Percentiles rank a stretch among this genome's conserved stretches.
Conservation (phyloP, 1,284 basidiomycete species). For the Tilletia walkeri region DNA sequence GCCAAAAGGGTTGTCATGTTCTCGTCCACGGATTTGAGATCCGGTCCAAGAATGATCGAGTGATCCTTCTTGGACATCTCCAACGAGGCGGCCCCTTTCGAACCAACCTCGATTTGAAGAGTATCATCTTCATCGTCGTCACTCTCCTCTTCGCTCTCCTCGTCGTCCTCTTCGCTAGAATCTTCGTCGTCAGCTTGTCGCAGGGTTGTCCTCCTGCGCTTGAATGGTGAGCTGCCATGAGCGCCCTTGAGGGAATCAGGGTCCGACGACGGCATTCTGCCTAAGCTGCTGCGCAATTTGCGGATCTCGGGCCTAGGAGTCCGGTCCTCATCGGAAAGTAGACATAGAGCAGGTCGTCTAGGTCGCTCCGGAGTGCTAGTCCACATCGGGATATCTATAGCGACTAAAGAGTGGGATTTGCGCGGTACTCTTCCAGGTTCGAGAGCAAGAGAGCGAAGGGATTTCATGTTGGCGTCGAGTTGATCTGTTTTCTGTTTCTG, state of each 20-base stretch:
- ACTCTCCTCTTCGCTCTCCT: neutral
- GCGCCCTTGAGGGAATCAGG: conserved; percentile 9
- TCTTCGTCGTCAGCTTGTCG: neutral
- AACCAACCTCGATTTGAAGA: neutral
- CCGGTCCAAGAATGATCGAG: neutral
- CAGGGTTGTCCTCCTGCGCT: conserved; percentile 2
- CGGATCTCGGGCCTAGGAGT: neutral
- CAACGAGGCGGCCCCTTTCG: neutral
- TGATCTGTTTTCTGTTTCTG: neutral
- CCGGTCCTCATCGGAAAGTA: neutral
- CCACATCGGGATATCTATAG: conserved; percentile 1
- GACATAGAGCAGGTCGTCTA: neutral
- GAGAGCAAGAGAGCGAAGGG: neutral
- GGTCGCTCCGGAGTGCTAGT: neutral
- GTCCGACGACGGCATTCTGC: neutral
- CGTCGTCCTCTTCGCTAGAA: neutral
- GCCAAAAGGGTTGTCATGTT: neutral
- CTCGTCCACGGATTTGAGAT: conserved; percentile 1
- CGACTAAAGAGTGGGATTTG: neutral
- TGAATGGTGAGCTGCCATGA: conserved; percentile 12
- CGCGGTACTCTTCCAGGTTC: neutral
- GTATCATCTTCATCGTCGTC: neutral
- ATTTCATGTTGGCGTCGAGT: neutral
- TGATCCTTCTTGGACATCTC: neutral
- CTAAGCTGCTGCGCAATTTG: neutral